Conservation (phyloP, 371 early-diverging fungal genomes). For the Mucor racemosus region DNA sequence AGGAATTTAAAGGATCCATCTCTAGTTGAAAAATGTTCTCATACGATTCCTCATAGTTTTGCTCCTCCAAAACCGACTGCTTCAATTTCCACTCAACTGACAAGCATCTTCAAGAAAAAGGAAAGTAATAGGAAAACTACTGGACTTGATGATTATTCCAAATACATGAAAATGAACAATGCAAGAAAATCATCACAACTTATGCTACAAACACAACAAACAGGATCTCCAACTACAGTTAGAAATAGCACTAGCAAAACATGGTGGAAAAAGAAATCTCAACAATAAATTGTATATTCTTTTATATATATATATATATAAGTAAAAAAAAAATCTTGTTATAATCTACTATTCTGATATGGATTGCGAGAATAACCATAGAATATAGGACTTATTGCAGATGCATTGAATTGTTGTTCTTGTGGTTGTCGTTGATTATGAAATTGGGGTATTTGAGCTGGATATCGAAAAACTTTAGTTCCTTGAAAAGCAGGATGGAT, state of each 20-base stretch:
- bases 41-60: background rate
- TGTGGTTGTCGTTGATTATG: background rate
- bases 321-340: conserved; percentile 5
- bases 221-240: background rate
- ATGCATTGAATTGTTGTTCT: conserved; percentile 31
- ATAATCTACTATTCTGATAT: conserved; percentile 16
- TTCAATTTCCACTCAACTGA: background rate
- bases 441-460: background rate
- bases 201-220: too few species aligned
- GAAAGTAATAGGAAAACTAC: background rate
- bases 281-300: background rate
- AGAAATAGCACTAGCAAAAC: background rate
- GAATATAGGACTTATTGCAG: conserved; percentile 40
- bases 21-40: background rate
- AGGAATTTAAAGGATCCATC: background rate
- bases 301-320: too few species aligned
- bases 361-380: conserved; percentile 35
- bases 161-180: background rate
- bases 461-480: conserved; percentile 3
- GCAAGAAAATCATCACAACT: background rate
- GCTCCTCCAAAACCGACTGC: background rate
- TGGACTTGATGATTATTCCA: background rate
- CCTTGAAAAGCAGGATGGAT: conserved; percentile 7
- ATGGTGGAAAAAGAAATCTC: conserved; percentile 21
- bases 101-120: background rate